Base-by-base conservation (phyloP, 192 early-diverging fungal genomes). In the Pilobolus umbonatus region DNA sequence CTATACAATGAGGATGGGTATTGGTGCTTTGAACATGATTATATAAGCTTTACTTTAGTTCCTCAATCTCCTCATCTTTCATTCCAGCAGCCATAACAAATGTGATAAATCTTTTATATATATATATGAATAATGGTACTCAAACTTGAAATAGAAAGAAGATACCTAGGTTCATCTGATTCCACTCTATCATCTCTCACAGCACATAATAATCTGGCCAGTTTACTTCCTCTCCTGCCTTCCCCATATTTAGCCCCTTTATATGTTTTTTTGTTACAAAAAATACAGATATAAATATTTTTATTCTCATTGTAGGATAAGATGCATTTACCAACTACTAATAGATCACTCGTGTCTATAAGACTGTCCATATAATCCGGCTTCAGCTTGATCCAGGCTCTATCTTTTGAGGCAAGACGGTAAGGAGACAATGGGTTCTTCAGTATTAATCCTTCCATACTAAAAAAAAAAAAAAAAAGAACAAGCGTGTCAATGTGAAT, bases 371-470 rank as follows among this genome's bases (percentile, higher is more conserved):
- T 67, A 64, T 90, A 93, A 14, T 93, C 90, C 0, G 90, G 84
- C 57, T 86, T 93, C 14, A 93, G 56, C 54, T 93, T 93, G 26
- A 91, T 52, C 89, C 90, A 93, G 21, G 74, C 68, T 17, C 73
- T 43, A 17, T 67, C 60, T 12, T 83, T 73, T 46, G 73, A 73
- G 24, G 80, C 69, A 11, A 75, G 74, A 3, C 60, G 47, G 67
- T 93, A 93, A 3, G 24, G 26, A 8, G 78, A 73, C 5, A 50
- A 40, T 2, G 89, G 89, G 39, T 87, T 76, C 57, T 93, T 93
- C 30, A 93, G 67, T 34, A 90, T 76, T 38, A 93, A 69, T 0
- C 82, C 82, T 66, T 81, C 79, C 55, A 76, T 61, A 45, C 78
- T 76, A 29, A 31, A 24, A 42, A 26, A 21, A 36, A 0, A 40